Percentiles rank a stretch among this genome's conserved stretches.
Conservation (phyloP, 1,139 yeast species). For the Meyerozyma guilliermondii region DNA sequence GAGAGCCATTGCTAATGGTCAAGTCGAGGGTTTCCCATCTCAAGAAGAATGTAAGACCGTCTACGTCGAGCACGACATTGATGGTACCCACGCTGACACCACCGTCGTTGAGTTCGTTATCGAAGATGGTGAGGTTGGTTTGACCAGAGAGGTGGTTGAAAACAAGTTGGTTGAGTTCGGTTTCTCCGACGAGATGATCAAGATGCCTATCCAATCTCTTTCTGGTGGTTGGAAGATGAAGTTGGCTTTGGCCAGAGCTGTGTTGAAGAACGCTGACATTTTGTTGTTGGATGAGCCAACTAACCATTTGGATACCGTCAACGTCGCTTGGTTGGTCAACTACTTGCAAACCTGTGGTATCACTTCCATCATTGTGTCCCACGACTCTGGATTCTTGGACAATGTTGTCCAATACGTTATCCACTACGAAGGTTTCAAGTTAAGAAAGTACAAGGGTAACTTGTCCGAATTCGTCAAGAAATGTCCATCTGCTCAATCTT, state of each 20-base stretch:
- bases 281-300: conserved; percentile 99
- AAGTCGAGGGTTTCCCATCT: conserved; percentile 99
- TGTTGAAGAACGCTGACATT: conserved; percentile 97
- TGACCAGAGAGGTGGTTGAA: conserved; percentile 61
- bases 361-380: conserved; percentile 97
- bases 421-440: conserved; percentile 99
- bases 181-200: conserved; percentile 88
- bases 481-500: conserved; percentile 98
- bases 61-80: conserved; percentile 99
- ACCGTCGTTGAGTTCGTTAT: conserved; percentile 87
- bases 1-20: conserved; percentile 99
- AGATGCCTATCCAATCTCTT: conserved; percentile 89
- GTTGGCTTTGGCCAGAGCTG: conserved; percentile 98
- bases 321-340: conserved; percentile 99
- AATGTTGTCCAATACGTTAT: conserved; percentile 96
- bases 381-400: conserved; percentile 99
- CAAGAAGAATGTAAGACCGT: conserved; percentile 98
- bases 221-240: conserved; percentile 99
- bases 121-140: conserved; percentile 77
- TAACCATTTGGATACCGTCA: conserved; percentile 98
- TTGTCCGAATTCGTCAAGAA: conserved; percentile 96
- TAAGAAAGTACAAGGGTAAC: conserved; percentile 99
- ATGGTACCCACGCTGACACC: conserved; percentile 95
- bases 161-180: conserved; percentile 80
- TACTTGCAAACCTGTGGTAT: conserved; percentile 97